These are phyloP conservation scores for Camelina hispida DNA, from an alignment of 345 rosid genomes.

Conservation along the genomic window DNA sequence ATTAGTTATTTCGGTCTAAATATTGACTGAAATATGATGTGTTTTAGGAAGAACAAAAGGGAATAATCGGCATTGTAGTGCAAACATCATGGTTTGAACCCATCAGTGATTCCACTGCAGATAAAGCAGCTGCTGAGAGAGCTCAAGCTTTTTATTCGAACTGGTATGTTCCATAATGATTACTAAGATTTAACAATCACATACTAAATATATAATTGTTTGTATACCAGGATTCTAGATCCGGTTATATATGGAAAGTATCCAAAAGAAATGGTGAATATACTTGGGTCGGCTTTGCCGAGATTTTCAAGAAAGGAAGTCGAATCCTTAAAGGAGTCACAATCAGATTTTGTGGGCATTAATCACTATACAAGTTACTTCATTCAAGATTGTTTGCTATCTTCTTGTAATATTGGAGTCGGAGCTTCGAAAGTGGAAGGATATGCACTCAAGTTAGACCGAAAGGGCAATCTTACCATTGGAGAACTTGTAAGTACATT, in stretches of 20 bases:
- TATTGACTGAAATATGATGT: not conserved
- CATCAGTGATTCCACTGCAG: slow-evolving; percentile 53
- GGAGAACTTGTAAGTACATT: slow-evolving; percentile 59
- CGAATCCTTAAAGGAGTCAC: slow-evolving; percentile 44
- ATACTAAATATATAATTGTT: not conserved
- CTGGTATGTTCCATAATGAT: slow-evolving; percentile 49
- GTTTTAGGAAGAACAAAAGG: slow-evolving; percentile 54
- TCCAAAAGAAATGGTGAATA: slow-evolving; percentile 58
- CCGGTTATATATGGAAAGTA: slow-evolving; percentile 62
- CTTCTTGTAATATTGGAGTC: slow-evolving; percentile 54
- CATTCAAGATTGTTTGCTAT: slow-evolving; percentile 60
- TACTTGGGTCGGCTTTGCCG: slow-evolving; percentile 60
- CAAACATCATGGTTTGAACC: slow-evolving; percentile 70
- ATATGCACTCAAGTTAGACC: slow-evolving; percentile 41
- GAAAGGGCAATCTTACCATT: slow-evolving; percentile 49
- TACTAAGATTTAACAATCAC: not conserved
- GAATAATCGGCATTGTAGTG: slow-evolving; percentile 66
- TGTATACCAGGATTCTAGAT: slow-evolving; percentile 61
- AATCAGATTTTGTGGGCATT: slow-evolving; percentile 64
- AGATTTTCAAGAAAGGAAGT: slow-evolving; percentile 52
- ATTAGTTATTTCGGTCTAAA: not conserved
- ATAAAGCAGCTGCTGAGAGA: slow-evolving; percentile 62
- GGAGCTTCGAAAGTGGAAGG: slow-evolving; percentile 64
- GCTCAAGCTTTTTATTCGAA: slow-evolving; percentile 65
- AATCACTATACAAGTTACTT: slow-evolving; percentile 72